Percentiles rank a stretch among this genome's conserved stretches.
These are phyloP conservation scores for Pseudogymnoascus destructans DNA, from an alignment of 2,329 filamentous ascomycete species.

Conservation along the genomic window DNA sequence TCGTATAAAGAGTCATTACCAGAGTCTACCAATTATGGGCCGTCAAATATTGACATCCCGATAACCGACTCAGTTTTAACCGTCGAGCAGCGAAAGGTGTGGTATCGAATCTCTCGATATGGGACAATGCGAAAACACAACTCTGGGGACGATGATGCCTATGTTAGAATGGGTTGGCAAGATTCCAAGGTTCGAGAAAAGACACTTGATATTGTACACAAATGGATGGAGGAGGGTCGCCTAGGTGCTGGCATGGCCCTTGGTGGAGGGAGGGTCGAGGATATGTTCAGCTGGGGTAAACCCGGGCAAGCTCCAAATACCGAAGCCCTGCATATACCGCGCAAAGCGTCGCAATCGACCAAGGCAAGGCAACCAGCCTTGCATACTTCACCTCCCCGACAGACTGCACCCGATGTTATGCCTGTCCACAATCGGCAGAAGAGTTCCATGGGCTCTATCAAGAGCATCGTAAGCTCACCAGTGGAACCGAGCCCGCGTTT, in stretches of 20 bases:
- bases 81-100: conserved; percentile 46
- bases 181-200: conserved; percentile 40
- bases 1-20: conserved; percentile 13
- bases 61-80: conserved; percentile 37
- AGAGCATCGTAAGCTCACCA: background rate
- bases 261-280: conserved; percentile 35
- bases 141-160: conserved; percentile 44
- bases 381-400: background rate
- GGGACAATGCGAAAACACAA: conserved; percentile 46
- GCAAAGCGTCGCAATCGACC: background rate
- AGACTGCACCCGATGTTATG: background rate
- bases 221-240: conserved; percentile 55
- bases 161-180: conserved; percentile 44
- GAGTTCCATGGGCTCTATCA: background rate
- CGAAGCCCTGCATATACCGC: background rate
- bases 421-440: background rate
- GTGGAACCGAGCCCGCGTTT: background rate
- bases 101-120: conserved; percentile 50
- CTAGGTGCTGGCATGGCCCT: conserved; percentile 38
- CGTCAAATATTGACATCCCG: conserved; percentile 19
- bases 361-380: background rate
- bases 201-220: conserved; percentile 44
- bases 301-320: background rate
- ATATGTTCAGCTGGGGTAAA: conserved; percentile 44
- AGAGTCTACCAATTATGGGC: conserved; percentile 6